Evolutionary conservation across 2,329 filamentous ascomycete species (phyloP), one percentile per base, ranked within the genome.

Genomic region (Immersiporthe knoxdaviesiana): DNA sequence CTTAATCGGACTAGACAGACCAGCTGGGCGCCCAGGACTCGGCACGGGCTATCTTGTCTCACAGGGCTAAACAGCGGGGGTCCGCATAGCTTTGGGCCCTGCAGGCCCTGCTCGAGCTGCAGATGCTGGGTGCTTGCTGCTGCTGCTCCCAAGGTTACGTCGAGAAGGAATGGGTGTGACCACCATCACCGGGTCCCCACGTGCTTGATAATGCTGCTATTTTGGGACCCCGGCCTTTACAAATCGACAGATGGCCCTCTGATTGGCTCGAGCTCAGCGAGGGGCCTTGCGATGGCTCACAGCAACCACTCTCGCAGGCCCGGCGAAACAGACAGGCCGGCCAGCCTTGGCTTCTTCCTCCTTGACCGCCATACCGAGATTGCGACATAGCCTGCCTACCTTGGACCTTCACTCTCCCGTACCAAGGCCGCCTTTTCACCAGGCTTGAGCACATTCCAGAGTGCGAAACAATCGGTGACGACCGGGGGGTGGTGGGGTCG

Each of bases 171-270:
- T 4, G 35, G 18, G 32, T 63, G 59, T 27, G 37, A 54, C 64
- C 59, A 37, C 67, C 52, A 70, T 67, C 68, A 65, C 54, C 61
- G 39, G 24, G 59, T 64, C 50, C 47, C 68, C 68, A 70, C 68
- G 66, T 70, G 69, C 69, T 70, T 50, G 64, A 70, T 68, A 63
- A 70, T 68, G 62, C 50, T 68, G 58, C 69, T 70, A 70, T 70
- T 70, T 58, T 70, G 32, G 63, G 63, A 66, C 54, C 63, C 66
- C 30, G 32, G 66, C 59, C 30, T 44, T 70, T 70, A 68, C 69
- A 68, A 70, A 70, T 63, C 66, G 52, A 18, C 50, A 30, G 10
- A 18, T 32, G 18, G 32, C 12, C 63, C 47, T 52, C 30, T 56
- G 39, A 70, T 70, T 70, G 66, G 69, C 59, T 52, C 44, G 11